A percentile compares a stretch with the other conserved stretches of the same genome.
Evolutionary conservation across 768 basidiomycete genomes (phyloP).

Genomic region (Gloeopeniophorella convolvens): DNA sequence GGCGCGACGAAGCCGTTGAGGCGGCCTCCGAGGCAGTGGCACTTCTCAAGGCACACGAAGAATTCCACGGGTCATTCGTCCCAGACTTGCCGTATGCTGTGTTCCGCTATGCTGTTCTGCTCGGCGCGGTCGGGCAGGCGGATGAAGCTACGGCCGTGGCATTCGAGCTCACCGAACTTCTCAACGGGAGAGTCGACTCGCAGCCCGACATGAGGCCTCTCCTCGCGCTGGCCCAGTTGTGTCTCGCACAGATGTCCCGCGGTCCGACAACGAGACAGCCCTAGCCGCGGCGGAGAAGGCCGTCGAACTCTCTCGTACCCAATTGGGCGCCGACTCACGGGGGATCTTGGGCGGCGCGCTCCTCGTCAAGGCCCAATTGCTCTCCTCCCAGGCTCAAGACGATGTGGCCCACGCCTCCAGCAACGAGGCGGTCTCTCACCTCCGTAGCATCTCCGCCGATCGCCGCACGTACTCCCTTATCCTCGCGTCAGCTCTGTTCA

Average conservation of each 20-base stretch:
- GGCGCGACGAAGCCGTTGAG: background rate
- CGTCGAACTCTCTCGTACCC: background rate
- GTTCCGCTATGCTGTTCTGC: slow-evolving; percentile 2
- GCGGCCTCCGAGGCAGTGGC: slow-evolving; percentile 1
- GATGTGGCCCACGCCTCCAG: background rate
- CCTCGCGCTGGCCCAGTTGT: slow-evolving; percentile 3
- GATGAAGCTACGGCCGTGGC: slow-evolving; percentile 1
- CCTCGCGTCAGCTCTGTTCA: slow-evolving; percentile 4
- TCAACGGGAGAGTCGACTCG: background rate
- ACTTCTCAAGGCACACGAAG: background rate
- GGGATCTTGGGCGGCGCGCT: background rate
- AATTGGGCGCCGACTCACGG: background rate
- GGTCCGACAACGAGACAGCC: background rate
- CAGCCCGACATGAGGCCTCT: background rate
- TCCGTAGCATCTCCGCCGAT: background rate
- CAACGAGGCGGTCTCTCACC: background rate
- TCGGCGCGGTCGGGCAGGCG: background rate
- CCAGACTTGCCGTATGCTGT: background rate
- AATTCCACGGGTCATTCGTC: background rate
- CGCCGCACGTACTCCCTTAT: slow-evolving; percentile 1
- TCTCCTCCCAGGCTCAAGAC: slow-evolving; percentile 3
- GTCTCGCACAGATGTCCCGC: background rate
- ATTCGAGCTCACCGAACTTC: slow-evolving; percentile 1
- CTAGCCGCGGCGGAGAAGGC: background rate
- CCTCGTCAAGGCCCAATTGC: slow-evolving; percentile 6